Base-by-base conservation (phyloP, 1,284 basidiomycete genomes). In the Neolentinus lepideus region DNA sequence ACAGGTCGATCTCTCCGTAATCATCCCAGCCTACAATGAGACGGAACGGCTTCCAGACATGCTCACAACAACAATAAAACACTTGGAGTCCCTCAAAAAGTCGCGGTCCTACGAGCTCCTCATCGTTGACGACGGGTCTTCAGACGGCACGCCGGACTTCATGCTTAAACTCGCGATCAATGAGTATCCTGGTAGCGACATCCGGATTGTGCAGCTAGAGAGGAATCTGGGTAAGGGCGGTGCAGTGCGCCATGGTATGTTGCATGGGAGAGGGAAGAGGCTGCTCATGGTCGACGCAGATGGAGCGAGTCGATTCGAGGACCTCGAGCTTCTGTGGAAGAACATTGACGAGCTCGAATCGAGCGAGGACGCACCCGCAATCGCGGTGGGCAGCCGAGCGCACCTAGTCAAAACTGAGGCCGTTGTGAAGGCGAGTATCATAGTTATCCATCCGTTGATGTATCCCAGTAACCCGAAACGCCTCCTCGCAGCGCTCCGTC, bases 11-110 rank as follows among this genome's bases (percentile, higher is more conserved):
- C 75, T 98, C 27, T 87, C 83, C 21, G 79, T 97, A 59, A 78
- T 97, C 57, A 83, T 97, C 8, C 94, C 94, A 12, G 94, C 94
- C 0, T 98, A 86, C 75, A 97, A 97, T 65, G 94, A 97, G 71
- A 81, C 81, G 9, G 71, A 78, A 14, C 81, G 94, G 4, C 74
- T 98, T n/a, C 85, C 85, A 0, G 66, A 73, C 38, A 97, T 97
- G 93, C 80, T 98, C 60, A 72, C 77, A 3, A 82, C 85, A 24
- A 83, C 92, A 6, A 71, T 95, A 53, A 78, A 73, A 19, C 82
- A 88, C 65, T 76, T 86, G 38, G 65, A 67, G 2, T 69, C 75
- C 1, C 11, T 54, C 66, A 45, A 72, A 61, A 53, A 52, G 36
- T 38, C 60, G 63, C 76, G 81, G 33, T 77, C 83, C 1, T 84